Conservation (phyloP, 2,329 filamentous ascomycete genomes). For the Microsporum canis region DNA sequence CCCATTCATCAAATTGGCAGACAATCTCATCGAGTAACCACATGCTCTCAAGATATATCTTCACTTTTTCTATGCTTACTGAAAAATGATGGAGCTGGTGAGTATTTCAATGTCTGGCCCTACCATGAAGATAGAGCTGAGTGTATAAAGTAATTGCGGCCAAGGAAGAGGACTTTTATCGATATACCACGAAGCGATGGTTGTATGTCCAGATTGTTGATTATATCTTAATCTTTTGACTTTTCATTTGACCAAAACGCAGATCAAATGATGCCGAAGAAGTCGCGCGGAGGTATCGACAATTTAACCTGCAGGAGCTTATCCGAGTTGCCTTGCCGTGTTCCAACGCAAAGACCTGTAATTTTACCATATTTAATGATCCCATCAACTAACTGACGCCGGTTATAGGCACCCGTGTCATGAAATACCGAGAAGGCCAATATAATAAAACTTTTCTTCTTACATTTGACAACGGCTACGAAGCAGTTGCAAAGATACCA, state of each 20-base stretch:
- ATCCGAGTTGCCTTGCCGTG: not conserved
- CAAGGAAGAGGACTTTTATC: conserved; percentile 10
- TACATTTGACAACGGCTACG: conserved; percentile 22
- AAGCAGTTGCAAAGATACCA: conserved; percentile 21
- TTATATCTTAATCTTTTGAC: not conserved
- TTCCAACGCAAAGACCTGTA: not conserved
- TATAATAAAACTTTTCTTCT: conserved; percentile 28
- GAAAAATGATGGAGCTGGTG: too few relatives aligned
- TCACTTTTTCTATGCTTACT: too few relatives aligned
- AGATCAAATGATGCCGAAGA: conserved; percentile 2
- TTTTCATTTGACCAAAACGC: not conserved
- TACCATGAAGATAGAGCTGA: not conserved
- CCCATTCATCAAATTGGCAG: not conserved
- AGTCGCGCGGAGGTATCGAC: not conserved
- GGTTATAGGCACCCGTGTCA: conserved; percentile 8
- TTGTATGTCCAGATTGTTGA: not conserved
- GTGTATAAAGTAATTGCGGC: not conserved
- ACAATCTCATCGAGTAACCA: not conserved
- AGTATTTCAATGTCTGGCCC: too few relatives aligned
- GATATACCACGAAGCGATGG: conserved; percentile 5
- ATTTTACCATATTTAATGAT: too few relatives aligned
- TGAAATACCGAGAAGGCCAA: conserved; percentile 24
- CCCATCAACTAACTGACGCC: not conserved
- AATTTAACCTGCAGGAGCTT: conserved; percentile 2
- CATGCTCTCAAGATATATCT: too few relatives aligned